Evolutionary conservation across 208 protist genomes (phyloP), one percentile per base, ranked within the genome.

Genomic region (Acanthamoeba healyi): DNA sequence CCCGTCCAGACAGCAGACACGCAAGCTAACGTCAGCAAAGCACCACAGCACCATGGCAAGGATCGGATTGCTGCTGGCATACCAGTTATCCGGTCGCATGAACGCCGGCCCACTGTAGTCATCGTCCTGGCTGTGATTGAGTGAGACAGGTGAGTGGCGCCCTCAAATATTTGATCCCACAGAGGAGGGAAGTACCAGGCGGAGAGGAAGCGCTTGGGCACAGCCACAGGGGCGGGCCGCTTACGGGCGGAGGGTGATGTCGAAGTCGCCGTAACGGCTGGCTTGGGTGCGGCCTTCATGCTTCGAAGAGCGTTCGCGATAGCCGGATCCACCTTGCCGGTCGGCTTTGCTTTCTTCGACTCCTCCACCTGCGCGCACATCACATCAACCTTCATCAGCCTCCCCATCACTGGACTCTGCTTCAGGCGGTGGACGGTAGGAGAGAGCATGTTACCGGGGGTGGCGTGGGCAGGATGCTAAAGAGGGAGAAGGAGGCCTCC

Each of bases 401-500:
- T 54, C 15, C 1, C 49, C 49, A 24, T 61, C 24, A 24, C n/a
- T n/a, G n/a, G n/a, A n/a, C n/a, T n/a, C n/a, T n/a, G n/a, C n/a
- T n/a, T n/a, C n/a, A n/a, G n/a, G n/a, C n/a, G n/a, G n/a, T n/a
- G n/a, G n/a, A n/a, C n/a, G n/a, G n/a, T n/a, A n/a, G n/a, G n/a
- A n/a, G n/a, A 44, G 40, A 9, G 70, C 36, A 17, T 17, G 14
- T 32, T 46, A 79, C 70, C 14, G 70, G 38, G 9, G 29, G 34
- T 14, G 70, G 70, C 15, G 65, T 40, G n/a, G 65, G 65, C n/a
- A 79, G 70, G 36, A 79, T 26, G 70, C 70, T 79, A 22, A 79
- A 79, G 38, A 79, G 70, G 7, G 70, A 79, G 40, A 79, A 79
- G 61, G 61, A 67, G 61, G 61, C 61, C 61, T 29, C 29, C 61